Percentiles rank a stretch among this genome's conserved stretches.
Conservation (phyloP, 495 filamentous ascomycete species). For the Zalerion maritima region DNA sequence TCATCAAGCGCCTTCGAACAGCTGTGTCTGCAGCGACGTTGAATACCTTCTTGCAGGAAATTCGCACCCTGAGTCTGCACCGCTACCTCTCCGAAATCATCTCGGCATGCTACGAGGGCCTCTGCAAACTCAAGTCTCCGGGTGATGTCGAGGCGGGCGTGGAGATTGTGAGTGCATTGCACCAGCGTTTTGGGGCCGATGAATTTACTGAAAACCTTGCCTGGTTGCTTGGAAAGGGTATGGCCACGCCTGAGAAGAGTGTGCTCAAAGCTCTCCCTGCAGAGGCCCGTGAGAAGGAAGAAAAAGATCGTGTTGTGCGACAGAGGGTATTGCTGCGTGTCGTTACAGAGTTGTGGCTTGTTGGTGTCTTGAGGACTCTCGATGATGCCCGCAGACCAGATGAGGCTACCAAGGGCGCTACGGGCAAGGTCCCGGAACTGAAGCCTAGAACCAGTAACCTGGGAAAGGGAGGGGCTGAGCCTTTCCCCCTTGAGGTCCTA, state of each 20-base stretch:
- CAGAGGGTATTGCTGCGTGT: conserved; percentile 79
- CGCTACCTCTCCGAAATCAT: conserved; percentile 98
- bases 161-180: conserved; percentile 83
- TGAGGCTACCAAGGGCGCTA: conserved; percentile 48
- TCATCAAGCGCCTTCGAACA: conserved; percentile 92
- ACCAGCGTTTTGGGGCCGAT: conserved; percentile 82
- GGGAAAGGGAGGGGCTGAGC: conserved; percentile 49
- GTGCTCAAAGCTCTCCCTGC: conserved; percentile 62
- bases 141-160: conserved; percentile 84
- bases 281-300: conserved; percentile 84
- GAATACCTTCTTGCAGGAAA: conserved; percentile 76
- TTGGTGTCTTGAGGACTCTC: conserved; percentile 70
- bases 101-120: conserved; percentile 91
- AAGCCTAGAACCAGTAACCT: conserved; percentile 32
- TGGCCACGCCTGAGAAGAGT: conserved; percentile 83
- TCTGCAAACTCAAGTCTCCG: conserved; percentile 79
- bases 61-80: conserved; percentile 81
- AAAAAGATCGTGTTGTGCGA: conserved; percentile 78
- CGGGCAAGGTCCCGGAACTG: conserved; percentile 38
- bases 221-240: conserved; percentile 81
- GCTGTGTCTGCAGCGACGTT: conserved; percentile 66
- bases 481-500: conserved; percentile 88
- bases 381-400: conserved; percentile 83
- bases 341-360: conserved; percentile 92
- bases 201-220: conserved; percentile 88